These are phyloP conservation scores for Paramecium caudatum DNA, from an alignment of 73 alveolate genomes.

Conservation along the genomic window DNA sequence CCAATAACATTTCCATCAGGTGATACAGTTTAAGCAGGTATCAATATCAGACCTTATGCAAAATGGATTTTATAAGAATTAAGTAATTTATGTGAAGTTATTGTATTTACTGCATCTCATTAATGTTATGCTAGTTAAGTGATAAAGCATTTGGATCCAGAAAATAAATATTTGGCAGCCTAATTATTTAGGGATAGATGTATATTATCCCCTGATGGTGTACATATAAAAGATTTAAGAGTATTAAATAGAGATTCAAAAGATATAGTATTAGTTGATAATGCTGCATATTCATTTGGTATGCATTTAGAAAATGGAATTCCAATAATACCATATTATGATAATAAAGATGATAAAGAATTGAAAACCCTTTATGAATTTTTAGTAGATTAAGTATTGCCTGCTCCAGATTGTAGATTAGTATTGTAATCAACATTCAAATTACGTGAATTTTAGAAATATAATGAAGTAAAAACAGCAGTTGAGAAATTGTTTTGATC, in stretches of 20 bases:
- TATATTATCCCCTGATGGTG: constrained; percentile 80
- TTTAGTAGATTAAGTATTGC: constrained; percentile 17
- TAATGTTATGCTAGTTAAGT: constrained; percentile 77
- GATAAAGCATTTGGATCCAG: constrained; percentile 80
- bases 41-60: constrained; percentile 73
- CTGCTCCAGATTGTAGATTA: constrained; percentile 33
- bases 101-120: constrained; percentile 84
- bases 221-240: constrained; percentile 81
- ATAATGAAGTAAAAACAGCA: neutral
- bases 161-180: constrained; percentile 73
- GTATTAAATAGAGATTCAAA: constrained; percentile 77
- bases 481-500: constrained; percentile 34
- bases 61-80: constrained; percentile 65
- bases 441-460: constrained; percentile 34
- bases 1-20: constrained; percentile 88
- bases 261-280: constrained; percentile 88
- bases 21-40: constrained; percentile 78
- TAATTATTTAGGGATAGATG: constrained; percentile 83
- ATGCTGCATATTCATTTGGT: constrained; percentile 91
- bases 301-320: constrained; percentile 90
- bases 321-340: constrained; percentile 93
- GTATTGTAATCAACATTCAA: constrained; percentile 1
- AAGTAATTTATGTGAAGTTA: constrained; percentile 80
- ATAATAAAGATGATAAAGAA: constrained; percentile 89
- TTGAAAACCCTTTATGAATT: constrained; percentile 63